phyloP scores from a whole-genome alignment of 2,329 filamentous ascomycete genomes.

The Aspergillus felis region DNA sequence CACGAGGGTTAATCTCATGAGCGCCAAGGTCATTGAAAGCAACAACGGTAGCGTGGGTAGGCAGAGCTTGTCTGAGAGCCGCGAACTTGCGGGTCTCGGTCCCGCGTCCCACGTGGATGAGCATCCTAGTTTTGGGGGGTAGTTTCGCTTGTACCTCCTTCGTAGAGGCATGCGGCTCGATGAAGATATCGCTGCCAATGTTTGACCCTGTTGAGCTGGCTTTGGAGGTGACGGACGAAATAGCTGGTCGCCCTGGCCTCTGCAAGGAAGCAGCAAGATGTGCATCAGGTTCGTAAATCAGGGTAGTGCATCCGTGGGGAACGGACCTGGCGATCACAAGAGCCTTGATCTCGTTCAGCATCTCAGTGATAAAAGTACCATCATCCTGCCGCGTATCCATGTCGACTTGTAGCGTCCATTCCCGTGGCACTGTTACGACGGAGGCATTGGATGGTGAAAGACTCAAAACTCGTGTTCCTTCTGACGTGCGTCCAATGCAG shows the following conservation, averaged over 20 bases:
- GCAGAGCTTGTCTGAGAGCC: conserved; percentile 4
- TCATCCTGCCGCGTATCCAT: not conserved
- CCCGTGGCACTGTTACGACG: conserved; percentile 2
- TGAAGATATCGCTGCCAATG: not conserved
- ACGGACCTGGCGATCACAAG: conserved; percentile 2
- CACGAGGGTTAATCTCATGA: not conserved
- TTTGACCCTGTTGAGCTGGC: not conserved
- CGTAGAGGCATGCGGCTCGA: conserved; percentile 2
- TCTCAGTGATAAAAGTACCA: not conserved
- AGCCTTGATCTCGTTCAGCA: conserved; percentile 1
- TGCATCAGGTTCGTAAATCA: conserved; percentile 1
- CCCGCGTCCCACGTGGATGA: conserved; percentile 1
- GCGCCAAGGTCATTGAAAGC: conserved; percentile 2
- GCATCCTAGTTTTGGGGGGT: conserved; percentile 2
- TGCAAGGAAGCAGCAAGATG: not conserved
- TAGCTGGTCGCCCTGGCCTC: not conserved
- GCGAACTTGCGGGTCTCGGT: not conserved
- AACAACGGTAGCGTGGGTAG: conserved; percentile 1
- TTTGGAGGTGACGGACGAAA: not conserved
- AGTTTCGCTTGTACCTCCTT: conserved; percentile 4
- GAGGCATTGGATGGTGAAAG: conserved; percentile 3
- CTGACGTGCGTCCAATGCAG: conserved; percentile 1
- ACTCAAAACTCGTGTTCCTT: not conserved
- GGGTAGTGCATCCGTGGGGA: conserved; percentile 1
- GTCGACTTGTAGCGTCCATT: not conserved